A percentile compares a stretch with the other conserved stretches of the same genome.
phyloP scores from a whole-genome alignment of 345 rosid species.

The Brassica rapa region DNA sequence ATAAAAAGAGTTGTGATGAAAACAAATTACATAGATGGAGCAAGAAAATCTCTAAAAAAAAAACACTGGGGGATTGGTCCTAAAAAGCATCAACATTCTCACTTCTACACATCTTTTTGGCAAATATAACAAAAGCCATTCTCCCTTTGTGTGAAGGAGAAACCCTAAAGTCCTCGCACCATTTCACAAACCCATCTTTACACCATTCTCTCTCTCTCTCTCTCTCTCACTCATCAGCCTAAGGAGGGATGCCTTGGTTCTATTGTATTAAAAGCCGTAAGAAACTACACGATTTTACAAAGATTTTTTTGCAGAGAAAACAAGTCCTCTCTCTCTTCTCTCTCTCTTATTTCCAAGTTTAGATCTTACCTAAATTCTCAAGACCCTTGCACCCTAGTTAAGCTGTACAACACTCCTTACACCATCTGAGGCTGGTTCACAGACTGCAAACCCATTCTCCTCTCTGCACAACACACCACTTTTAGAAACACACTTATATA shows the following conservation, averaged over 20 bases:
- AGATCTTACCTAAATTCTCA: constrained; percentile 48
- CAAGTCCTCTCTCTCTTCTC: background rate
- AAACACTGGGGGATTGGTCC: background rate
- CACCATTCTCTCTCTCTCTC: background rate
- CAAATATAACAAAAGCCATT: background rate
- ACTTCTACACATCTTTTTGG: background rate
- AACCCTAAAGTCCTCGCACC: background rate
- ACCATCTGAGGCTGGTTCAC: constrained; percentile 22
- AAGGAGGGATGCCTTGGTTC: background rate
- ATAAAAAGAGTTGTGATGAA: background rate
- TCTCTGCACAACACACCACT: constrained; percentile 27
- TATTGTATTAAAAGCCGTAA: background rate
- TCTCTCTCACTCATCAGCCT: background rate
- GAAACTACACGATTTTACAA: background rate
- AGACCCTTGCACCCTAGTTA: constrained; percentile 39
- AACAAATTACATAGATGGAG: background rate
- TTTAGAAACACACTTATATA: background rate
- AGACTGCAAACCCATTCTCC: constrained; percentile 39
- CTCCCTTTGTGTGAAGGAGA: background rate
- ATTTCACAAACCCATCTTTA: background rate
- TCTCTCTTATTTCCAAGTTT: constrained; percentile 2
- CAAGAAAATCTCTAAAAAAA: background rate
- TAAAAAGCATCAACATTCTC: background rate
- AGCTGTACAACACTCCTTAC: constrained; percentile 40
- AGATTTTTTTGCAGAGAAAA: background rate